These are phyloP conservation scores for Leucocoprinus birnbaumii DNA, from an alignment of 768 basidiomycete species.

Conservation along the genomic window DNA sequence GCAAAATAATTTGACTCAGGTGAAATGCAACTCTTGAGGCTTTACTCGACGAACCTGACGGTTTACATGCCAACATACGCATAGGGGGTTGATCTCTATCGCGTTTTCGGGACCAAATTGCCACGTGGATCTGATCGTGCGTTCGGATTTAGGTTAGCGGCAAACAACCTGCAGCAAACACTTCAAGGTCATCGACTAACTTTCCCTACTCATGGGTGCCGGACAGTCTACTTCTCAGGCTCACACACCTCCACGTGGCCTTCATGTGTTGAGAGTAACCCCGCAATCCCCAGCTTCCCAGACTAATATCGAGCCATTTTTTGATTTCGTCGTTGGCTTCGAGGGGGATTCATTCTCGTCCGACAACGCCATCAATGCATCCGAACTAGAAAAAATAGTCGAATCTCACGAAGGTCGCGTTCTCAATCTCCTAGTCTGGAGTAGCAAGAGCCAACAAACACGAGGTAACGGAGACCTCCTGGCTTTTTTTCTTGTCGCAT, in stretches of 20 bases:
- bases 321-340: constrained; percentile 95
- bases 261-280: constrained; percentile 89
- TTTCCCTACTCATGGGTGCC: constrained; percentile 57
- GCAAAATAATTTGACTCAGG: neutral
- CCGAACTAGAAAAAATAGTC: constrained; percentile 76
- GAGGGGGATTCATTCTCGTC: constrained; percentile 61
- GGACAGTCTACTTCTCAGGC: constrained; percentile 60
- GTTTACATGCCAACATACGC: neutral
- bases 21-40: neutral
- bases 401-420: constrained; percentile 74
- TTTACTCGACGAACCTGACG: neutral
- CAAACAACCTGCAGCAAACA: neutral
- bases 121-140: neutral
- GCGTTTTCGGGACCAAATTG: too few relatives aligned
- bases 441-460: constrained; percentile 69
- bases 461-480: constrained; percentile 45
- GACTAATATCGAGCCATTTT: constrained; percentile 87
- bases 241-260: constrained; percentile 55
- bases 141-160: neutral
- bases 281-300: constrained; percentile 86
- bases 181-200: neutral
- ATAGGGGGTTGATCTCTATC: neutral
- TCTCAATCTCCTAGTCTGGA: constrained; percentile 80
- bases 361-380: constrained; percentile 58
- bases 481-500: neutral